Evolutionary conservation across 768 basidiomycete genomes (phyloP).

Genomic region (Lactarius deliciosus): DNA sequence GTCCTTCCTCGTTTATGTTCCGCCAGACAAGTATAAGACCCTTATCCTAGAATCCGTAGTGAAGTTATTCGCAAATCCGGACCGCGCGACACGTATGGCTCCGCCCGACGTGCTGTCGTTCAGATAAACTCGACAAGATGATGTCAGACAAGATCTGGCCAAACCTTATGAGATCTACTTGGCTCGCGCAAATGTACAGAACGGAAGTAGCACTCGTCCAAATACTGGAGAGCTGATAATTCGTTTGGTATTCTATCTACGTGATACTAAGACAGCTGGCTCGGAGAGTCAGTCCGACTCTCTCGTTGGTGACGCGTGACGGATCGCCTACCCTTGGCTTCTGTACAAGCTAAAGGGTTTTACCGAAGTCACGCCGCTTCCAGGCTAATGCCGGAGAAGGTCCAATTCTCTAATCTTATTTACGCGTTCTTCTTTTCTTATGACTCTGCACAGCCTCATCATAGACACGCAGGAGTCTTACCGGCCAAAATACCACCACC

Average conservation of each 20-base stretch:
- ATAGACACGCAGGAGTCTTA: neutral
- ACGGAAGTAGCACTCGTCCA: slow-evolving; percentile 86
- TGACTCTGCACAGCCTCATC: slow-evolving; percentile 13
- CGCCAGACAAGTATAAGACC: slow-evolving; percentile 66
- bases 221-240: slow-evolving; percentile 87
- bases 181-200: slow-evolving; percentile 42
- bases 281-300: slow-evolving; percentile 50
- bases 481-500: slow-evolving; percentile 10
- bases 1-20: slow-evolving; percentile 73
- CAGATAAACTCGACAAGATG: slow-evolving; percentile 79
- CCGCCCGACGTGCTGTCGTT: slow-evolving; percentile 84
- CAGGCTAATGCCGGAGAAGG: slow-evolving; percentile 92
- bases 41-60: slow-evolving; percentile 75
- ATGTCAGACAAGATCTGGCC: slow-evolving; percentile 92
- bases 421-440: neutral
- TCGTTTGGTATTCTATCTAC: slow-evolving; percentile 30
- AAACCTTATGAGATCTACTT: slow-evolving; percentile 61
- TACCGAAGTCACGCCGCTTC: slow-evolving; percentile 57
- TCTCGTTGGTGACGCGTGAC: slow-evolving; percentile 28
- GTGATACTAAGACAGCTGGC: neutral
- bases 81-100: slow-evolving; percentile 92
- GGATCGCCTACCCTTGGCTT: slow-evolving; percentile 23
- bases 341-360: slow-evolving; percentile 27
- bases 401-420: slow-evolving; percentile 38
- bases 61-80: slow-evolving; percentile 83